Evolutionary conservation across 1,284 basidiomycete genomes (phyloP), one percentile per base, ranked within the genome.

Genomic region (Laetiporus sulphureus): DNA sequence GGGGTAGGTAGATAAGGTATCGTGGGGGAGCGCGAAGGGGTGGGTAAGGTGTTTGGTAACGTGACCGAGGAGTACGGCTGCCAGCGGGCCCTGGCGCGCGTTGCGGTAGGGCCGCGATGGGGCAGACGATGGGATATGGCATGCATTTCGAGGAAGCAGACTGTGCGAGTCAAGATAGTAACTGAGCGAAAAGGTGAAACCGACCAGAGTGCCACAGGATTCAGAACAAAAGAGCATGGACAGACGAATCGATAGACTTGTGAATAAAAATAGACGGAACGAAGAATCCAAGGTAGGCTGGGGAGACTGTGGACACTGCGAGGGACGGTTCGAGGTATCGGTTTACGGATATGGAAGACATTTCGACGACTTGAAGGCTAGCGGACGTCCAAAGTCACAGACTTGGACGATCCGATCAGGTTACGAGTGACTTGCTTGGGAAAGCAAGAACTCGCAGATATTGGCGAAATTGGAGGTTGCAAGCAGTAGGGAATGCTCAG

Each of bases 61-160:
- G 57, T 32, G 61, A 53, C 51, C 60, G 63, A 53, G 65, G 63
- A 59, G 61, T 86, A 86, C 48, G 83, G 83, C 63, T 87, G 83
- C 83, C 83, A 86, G 54, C 82, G 78, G 55, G 77, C 67, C 60
- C 79, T 66, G 36, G 75, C 66, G 53, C 79, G 74, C 44, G 81
- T 73, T 11, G 78, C 75, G 54, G 77, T 73, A 37, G 77, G 75
- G 33, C 79, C 80, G 66, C 82, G 67, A 59, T 83, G 80, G 65
- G 80, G 71, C 45, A 83, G 63, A 12, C 76, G 69, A 46, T 84
- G 78, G 15, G 72, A 64, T 24, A 77, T 59, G 13, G 77, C 64
- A 65, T 81, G 77, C 74, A 83, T 64, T 42, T 50, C 48, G 44
- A 48, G 50, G 48, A 44, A 32, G 33, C 38, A 42, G 18, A 42